phyloP scores from a whole-genome alignment of 257 asterid genomes.

The Orobanche coerulescens region DNA sequence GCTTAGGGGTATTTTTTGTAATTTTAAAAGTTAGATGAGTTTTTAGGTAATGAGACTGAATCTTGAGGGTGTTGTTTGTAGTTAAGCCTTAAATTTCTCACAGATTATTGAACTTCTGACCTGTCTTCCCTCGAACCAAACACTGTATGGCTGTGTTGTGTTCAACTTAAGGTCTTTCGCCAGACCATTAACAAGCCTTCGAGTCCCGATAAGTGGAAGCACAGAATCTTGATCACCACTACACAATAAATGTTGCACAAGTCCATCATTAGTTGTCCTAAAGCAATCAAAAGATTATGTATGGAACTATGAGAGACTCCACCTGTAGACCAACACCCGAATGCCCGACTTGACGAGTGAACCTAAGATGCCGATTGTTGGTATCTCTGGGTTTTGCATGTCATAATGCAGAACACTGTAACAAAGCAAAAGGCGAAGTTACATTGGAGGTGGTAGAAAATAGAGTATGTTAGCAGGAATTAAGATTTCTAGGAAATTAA shows the following conservation, averaged over 20 bases:
- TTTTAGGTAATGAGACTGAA: no score
- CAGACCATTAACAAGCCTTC: slow-evolving; percentile 42
- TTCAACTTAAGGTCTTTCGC: slow-evolving; percentile 48
- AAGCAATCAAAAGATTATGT: not conserved
- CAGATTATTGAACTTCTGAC: slow-evolving; percentile 5
- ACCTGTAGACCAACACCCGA: slow-evolving; percentile 51
- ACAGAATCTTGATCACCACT: slow-evolving; percentile 95
- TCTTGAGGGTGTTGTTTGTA: no score
- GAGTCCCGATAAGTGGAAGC: slow-evolving; percentile 59
- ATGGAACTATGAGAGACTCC: not conserved
- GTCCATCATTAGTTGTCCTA: not conserved
- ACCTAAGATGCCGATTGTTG: slow-evolving; percentile 37
- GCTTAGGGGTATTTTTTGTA: no score
- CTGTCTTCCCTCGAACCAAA: slow-evolving; percentile 50
- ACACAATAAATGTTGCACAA: slow-evolving; percentile 3
- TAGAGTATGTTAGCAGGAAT: not conserved
- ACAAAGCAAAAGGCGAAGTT: not conserved
- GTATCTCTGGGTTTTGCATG: slow-evolving; percentile 37
- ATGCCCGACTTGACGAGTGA: slow-evolving; percentile 29
- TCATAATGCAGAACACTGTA: slow-evolving; percentile 36
- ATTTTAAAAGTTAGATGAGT: no score
- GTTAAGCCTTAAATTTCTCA: not conserved
- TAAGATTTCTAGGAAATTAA: not conserved
- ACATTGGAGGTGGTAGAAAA: not conserved
- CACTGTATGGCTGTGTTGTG: slow-evolving; percentile 45